Evolutionary conservation across 2,329 filamentous ascomycete genomes (phyloP).

Genomic region (Hypoxylon sp.): DNA sequence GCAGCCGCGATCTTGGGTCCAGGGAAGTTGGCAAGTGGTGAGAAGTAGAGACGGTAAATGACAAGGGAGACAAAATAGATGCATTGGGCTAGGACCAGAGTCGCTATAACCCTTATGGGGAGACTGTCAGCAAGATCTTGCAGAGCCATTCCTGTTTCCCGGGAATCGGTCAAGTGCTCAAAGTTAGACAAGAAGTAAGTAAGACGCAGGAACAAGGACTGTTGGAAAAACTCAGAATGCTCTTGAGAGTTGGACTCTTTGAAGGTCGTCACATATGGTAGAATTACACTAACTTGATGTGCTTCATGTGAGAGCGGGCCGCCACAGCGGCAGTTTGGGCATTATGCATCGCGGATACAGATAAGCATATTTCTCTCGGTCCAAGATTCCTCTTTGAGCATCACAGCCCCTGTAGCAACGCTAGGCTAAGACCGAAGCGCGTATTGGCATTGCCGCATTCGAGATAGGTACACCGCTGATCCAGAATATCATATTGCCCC

Average conservation of each 20-base stretch:
- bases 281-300: conserved; percentile 3
- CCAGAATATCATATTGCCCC: background rate
- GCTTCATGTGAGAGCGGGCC: conserved; percentile 15
- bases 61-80: conserved; percentile 13
- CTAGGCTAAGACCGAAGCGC: conserved; percentile 16
- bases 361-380: conserved; percentile 15
- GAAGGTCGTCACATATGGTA: conserved; percentile 2
- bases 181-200: background rate
- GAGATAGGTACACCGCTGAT: conserved; percentile 16
- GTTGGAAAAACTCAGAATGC: background rate
- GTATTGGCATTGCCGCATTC: conserved; percentile 7
- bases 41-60: conserved; percentile 46
- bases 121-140: conserved; percentile 12
- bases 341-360: conserved; percentile 8
- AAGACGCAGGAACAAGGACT: background rate
- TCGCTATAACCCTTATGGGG: conserved; percentile 8
- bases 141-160: conserved; percentile 9
- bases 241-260: background rate
- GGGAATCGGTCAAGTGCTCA: background rate
- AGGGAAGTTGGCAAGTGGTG: conserved; percentile 48
- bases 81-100: conserved; percentile 9
- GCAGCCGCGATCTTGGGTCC: conserved; percentile 48
- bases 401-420: background rate
- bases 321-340: conserved; percentile 2
- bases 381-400: conserved; percentile 15